Evolutionary conservation across 2,329 filamentous ascomycete genomes (phyloP).

Genomic region (Neofusicoccum cordaticola): DNA sequence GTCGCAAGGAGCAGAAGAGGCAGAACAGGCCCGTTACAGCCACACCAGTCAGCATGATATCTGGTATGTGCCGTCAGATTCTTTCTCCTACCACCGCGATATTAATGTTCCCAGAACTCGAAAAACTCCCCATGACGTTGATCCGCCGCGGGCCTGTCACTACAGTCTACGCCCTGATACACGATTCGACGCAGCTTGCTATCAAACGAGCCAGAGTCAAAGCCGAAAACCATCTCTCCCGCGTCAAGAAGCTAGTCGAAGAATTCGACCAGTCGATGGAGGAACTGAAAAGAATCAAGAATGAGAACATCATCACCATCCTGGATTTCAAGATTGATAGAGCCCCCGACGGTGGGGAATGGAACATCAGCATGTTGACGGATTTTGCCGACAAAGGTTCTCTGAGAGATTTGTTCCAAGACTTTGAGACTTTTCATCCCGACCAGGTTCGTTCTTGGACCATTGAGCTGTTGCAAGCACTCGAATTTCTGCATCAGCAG

Average conservation of each 20-base stretch:
- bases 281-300: constrained; percentile 68
- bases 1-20: constrained; percentile 64
- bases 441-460: constrained; percentile 83
- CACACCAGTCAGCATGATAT: not conserved
- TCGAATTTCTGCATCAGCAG: constrained; percentile 82
- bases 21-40: constrained; percentile 47
- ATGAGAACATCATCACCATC: constrained; percentile 74
- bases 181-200: constrained; percentile 57
- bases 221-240: constrained; percentile 59
- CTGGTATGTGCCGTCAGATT: not conserved
- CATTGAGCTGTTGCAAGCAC: constrained; percentile 82
- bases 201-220: constrained; percentile 51
- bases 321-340: constrained; percentile 73
- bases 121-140: constrained; percentile 34
- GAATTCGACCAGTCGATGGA: constrained; percentile 75
- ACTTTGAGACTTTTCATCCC: constrained; percentile 70
- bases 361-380: constrained; percentile 73
- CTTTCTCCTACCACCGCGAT: constrained; percentile 60
- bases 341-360: constrained; percentile 47
- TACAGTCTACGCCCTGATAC: constrained; percentile 69
- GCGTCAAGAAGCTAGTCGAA: constrained; percentile 74
- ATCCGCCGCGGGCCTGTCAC: constrained; percentile 56
- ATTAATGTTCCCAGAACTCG: constrained; percentile 65
- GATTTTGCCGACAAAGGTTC: constrained; percentile 80
- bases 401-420: constrained; percentile 75